A percentile compares a stretch with the other conserved stretches of the same genome.
phyloP scores from a whole-genome alignment of 2,329 filamentous ascomycete genomes.

The Fusarium tuaranense region DNA sequence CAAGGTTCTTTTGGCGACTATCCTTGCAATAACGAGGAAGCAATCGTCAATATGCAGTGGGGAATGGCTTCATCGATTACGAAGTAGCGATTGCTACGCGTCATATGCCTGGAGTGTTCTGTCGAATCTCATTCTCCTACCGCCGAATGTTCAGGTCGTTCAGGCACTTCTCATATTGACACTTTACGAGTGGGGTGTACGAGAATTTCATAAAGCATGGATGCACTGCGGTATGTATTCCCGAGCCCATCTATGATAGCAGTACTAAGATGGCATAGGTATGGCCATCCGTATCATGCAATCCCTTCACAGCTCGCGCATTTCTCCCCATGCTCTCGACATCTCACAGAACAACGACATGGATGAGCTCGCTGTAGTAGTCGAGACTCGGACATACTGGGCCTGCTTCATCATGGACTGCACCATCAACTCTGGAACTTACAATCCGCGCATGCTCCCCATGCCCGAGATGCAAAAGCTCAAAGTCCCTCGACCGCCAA shows the following conservation, averaged over 20 bases:
- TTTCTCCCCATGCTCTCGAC: conserved; percentile 32
- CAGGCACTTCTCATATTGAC: conserved; percentile 55
- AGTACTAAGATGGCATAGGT: not conserved
- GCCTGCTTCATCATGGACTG: conserved; percentile 60
- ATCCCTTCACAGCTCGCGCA: conserved; percentile 37
- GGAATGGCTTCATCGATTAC: conserved; percentile 15
- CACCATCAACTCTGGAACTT: conserved; percentile 56
- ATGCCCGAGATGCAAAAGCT: conserved; percentile 51
- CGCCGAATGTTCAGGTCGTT: conserved; percentile 46
- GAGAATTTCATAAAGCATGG: conserved; percentile 58
- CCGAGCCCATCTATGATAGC: fast-evolving
- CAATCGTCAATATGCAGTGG: conserved; percentile 27
- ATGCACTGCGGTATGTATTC: conserved; percentile 48
- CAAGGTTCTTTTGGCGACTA: conserved; percentile 37
- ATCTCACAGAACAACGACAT: conserved; percentile 21
- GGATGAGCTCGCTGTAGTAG: conserved; percentile 36
- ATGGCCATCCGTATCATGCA: conserved; percentile 43
- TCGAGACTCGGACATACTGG: conserved; percentile 58
- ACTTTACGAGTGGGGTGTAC: conserved; percentile 56
- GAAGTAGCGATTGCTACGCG: conserved; percentile 23
- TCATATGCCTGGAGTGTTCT: conserved; percentile 27
- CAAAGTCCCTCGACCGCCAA: conserved; percentile 47
- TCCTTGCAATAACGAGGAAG: conserved; percentile 32
- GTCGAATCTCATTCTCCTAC: conserved; percentile 28
- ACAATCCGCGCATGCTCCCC: conserved; percentile 52